phyloP scores from a whole-genome alignment of 352 stramenopile species.

The Albugo candida region DNA sequence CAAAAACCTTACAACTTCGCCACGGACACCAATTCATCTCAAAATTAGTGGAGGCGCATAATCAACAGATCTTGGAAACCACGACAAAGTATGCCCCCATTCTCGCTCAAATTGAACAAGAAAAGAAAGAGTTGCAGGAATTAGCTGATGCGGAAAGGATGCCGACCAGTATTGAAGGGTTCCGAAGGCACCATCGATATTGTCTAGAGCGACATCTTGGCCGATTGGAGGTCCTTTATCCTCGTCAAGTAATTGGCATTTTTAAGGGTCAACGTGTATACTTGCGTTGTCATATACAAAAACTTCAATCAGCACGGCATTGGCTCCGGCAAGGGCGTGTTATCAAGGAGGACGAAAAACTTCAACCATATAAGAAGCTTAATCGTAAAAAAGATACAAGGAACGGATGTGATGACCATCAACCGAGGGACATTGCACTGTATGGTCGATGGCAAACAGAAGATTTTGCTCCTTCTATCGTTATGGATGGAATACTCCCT shows the following conservation, averaged over 20 bases:
- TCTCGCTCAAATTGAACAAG: not conserved
- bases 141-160: constrained; percentile 28
- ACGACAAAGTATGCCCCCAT: too few relatives aligned
- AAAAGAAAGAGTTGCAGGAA: constrained; percentile 7
- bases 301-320: constrained; percentile 30
- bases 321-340: constrained; percentile 50
- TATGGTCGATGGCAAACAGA: constrained; percentile 70
- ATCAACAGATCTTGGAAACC: constrained; percentile 2
- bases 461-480: constrained; percentile 19
- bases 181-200: constrained; percentile 62
- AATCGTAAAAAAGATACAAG: not conserved
- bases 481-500: constrained; percentile 43
- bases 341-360: constrained; percentile 25
- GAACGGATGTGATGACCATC: constrained; percentile 8
- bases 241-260: constrained; percentile 38
- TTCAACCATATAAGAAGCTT: constrained; percentile 27
- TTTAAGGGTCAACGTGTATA: constrained; percentile 69
- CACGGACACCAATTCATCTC: constrained; percentile 35
- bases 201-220: constrained; percentile 54
- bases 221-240: constrained; percentile 40
- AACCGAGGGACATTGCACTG: constrained; percentile 12
- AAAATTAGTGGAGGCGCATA: constrained; percentile 19
- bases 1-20: constrained; percentile 26
- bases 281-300: constrained; percentile 33
- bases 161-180: constrained; percentile 54